These are phyloP conservation scores for Xanthoconium separans DNA, from an alignment of 1,284 basidiomycete genomes.

Conservation along the genomic window DNA sequence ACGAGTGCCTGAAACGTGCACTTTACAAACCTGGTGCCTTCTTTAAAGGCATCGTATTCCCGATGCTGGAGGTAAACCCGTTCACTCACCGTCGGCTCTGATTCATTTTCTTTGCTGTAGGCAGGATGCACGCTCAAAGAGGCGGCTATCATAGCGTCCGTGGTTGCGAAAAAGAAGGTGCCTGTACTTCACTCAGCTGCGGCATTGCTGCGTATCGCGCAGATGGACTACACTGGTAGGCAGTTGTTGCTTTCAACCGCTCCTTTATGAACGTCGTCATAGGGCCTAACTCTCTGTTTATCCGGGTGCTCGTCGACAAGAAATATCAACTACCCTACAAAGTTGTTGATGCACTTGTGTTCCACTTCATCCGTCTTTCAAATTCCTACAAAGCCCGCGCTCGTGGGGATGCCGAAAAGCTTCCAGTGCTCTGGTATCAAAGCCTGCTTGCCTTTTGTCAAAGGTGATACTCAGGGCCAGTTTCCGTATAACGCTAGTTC, in stretches of 20 bases:
- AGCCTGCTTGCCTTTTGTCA: constrained; percentile 94
- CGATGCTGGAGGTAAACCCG: constrained; percentile 80
- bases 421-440: constrained; percentile 99
- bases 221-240: constrained; percentile 93
- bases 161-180: constrained; percentile 89
- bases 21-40: constrained; percentile 98
- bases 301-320: constrained; percentile 96
- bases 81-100: neutral
- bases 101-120: constrained; percentile 7
- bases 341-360: constrained; percentile 95
- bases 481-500: constrained; percentile 1
- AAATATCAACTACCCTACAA: constrained; percentile 99
- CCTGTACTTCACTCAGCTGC: constrained; percentile 97
- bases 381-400: constrained; percentile 80
- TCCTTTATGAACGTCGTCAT: neutral
- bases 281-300: constrained; percentile 96
- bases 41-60: constrained; percentile 98
- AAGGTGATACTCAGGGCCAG: constrained; percentile 52
- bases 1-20: constrained; percentile 88
- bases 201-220: constrained; percentile 88
- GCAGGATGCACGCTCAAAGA: constrained; percentile 89
- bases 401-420: constrained; percentile 65
- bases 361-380: constrained; percentile 95
- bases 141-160: constrained; percentile 91
- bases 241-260: neutral